These are phyloP conservation scores for Nicotiana undulata DNA, from an alignment of 257 asterid genomes.

Conservation along the genomic window DNA sequence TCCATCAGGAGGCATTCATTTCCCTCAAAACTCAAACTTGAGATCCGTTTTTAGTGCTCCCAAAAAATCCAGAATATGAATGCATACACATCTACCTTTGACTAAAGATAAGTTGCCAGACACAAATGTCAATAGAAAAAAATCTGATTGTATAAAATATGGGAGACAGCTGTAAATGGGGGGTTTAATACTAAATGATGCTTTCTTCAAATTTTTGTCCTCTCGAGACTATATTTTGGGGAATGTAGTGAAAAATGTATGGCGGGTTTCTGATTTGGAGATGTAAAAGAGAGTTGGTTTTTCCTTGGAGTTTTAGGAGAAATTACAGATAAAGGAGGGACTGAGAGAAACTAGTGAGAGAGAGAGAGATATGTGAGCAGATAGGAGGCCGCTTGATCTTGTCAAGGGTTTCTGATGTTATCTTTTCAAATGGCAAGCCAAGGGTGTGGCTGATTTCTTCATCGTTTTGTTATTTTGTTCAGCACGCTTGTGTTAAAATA, in stretches of 20 bases:
- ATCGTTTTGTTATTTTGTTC: neutral
- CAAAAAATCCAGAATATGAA: neutral
- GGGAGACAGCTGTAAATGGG: neutral
- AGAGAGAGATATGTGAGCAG: neutral
- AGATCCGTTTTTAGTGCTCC: neutral
- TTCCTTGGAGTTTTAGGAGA: neutral
- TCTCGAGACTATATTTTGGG: neutral
- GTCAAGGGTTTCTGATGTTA: neutral
- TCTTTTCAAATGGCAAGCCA: neutral
- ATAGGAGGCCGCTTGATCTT: neutral
- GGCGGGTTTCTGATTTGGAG: neutral
- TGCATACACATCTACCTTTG: neutral
- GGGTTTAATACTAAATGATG: neutral
- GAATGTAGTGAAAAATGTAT: neutral
- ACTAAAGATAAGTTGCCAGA: neutral
- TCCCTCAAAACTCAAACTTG: neutral
- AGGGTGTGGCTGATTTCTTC: neutral
- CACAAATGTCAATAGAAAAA: neutral
- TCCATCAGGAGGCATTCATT: neutral
- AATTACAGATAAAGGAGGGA: neutral
- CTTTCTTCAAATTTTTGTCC: neutral
- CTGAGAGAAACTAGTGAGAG: neutral
- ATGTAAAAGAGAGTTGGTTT: neutral
- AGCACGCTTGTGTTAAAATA: neutral
- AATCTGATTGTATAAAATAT: neutral